Conservation (phyloP, 2,329 filamentous ascomycete species). For the Clarireedia sp. region DNA sequence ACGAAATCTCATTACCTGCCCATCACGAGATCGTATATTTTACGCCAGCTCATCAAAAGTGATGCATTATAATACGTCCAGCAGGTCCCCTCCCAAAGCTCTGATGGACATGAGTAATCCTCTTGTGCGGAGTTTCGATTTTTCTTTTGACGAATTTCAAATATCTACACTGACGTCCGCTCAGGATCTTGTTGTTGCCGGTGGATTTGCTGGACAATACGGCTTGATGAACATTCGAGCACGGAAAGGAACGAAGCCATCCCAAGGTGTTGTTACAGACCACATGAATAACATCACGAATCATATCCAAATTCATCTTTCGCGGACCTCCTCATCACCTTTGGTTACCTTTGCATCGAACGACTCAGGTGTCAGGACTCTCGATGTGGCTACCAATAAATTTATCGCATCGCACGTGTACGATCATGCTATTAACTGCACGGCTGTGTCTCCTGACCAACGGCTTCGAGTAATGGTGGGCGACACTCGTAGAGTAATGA, state of each 20-base stretch:
- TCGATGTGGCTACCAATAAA: conserved; percentile 51
- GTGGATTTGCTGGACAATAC: conserved; percentile 34
- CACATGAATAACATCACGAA: conserved; percentile 56
- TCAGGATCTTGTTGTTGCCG: conserved; percentile 32
- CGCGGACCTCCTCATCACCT: conserved; percentile 44
- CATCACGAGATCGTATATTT: conserved; percentile 47
- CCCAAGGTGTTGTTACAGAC: conserved; percentile 36
- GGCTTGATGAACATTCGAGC: conserved; percentile 30
- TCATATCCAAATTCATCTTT: conserved; percentile 50
- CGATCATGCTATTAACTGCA: conserved; percentile 61
- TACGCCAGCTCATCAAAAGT: conserved; percentile 47
- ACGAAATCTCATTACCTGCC: conserved; percentile 52
- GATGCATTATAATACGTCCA: conserved; percentile 43
- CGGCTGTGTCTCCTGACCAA: conserved; percentile 62
- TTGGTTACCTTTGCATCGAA: conserved; percentile 56
- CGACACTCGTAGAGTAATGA: conserved; percentile 56
- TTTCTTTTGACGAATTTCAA: conserved; percentile 18
- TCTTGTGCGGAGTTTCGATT: conserved; percentile 19
- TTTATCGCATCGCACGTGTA: conserved; percentile 50
- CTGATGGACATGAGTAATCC: conserved; percentile 26
- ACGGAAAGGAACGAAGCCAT: conserved; percentile 24
- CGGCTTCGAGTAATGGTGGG: conserved; percentile 67
- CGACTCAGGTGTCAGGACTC: conserved; percentile 48
- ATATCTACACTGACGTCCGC: conserved; percentile 29
- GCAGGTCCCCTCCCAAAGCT: conserved; percentile 2